Conservation (phyloP, 371 early-diverging fungal genomes). For the Batrachochytrium dendrobatidis region DNA sequence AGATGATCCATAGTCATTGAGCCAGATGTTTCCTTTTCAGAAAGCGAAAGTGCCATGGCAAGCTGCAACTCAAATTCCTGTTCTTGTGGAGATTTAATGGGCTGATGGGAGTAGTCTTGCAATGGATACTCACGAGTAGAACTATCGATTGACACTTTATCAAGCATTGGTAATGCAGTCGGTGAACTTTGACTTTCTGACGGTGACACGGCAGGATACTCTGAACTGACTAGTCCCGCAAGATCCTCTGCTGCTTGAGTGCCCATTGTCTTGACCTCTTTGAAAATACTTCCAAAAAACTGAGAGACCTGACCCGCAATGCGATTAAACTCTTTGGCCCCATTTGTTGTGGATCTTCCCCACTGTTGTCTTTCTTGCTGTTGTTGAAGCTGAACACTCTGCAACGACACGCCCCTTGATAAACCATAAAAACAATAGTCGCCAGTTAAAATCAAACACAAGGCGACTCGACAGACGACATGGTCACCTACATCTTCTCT, state of each 20-base stretch:
- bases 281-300: slow-evolving; percentile 25
- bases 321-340: slow-evolving; percentile 5
- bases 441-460: neutral
- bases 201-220: neutral
- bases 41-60: slow-evolving; percentile 37
- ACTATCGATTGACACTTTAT: no score
- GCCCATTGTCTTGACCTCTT: slow-evolving; percentile 27
- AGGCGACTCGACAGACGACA: neutral
- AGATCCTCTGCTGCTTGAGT: slow-evolving; percentile 33
- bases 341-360: slow-evolving; percentile 5
- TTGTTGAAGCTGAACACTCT: neutral
- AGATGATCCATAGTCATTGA: neutral
- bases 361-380: neutral
- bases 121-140: neutral
- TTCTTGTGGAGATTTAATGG: neutral
- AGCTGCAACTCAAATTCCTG: slow-evolving; percentile 40
- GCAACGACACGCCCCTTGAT: neutral
- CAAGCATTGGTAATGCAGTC: neutral
- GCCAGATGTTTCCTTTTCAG: slow-evolving; percentile 16
- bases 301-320: slow-evolving; percentile 25
- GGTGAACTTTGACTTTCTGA: neutral
- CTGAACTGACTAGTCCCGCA: slow-evolving; percentile 2
- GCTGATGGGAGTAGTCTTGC: neutral
- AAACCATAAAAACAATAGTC: neutral
- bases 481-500: slow-evolving; percentile 7